phyloP scores from a whole-genome alignment of 2,329 filamentous ascomycete species.

The Aspergillus calidoustus region DNA sequence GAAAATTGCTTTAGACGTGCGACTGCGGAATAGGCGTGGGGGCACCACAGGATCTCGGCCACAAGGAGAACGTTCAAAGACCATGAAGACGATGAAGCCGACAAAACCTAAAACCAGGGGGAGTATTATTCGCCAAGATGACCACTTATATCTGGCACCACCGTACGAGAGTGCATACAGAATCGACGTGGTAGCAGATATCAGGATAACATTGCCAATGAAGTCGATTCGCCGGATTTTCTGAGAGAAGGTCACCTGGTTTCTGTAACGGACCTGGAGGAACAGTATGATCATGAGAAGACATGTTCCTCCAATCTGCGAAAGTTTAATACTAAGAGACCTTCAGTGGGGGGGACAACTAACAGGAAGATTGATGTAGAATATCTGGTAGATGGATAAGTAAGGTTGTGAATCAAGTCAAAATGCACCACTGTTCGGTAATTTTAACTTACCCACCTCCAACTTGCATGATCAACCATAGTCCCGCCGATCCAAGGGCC shows the following conservation, averaged over 20 bases:
- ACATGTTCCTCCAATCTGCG: too few species aligned
- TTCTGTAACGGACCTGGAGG: conserved; percentile 7
- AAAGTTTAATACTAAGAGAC: too few species aligned
- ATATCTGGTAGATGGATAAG: too few species aligned
- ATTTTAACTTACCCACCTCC: too few species aligned
- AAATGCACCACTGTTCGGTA: too few species aligned
- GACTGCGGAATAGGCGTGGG: not conserved
- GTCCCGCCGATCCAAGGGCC: conserved; percentile 36
- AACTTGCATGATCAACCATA: conserved; percentile 22
- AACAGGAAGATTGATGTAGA: too few species aligned
- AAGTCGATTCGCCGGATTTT: conserved; percentile 19
- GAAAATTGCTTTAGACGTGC: not conserved
- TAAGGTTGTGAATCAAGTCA: too few species aligned
- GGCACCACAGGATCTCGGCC: not conserved
- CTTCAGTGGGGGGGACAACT: too few species aligned
- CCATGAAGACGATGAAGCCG: not conserved
- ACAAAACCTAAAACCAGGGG: not conserved
- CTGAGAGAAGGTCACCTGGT: not conserved
- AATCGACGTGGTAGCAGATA: not conserved
- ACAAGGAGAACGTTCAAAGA: not conserved
- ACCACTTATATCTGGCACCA: not conserved
- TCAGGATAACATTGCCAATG: conserved; percentile 22
- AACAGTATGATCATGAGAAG: conserved; percentile 4
- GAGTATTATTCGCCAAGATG: not conserved
- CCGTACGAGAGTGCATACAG: not conserved